Percentiles rank a stretch among this genome's conserved stretches.
These are phyloP conservation scores for Didymella lethalis DNA, from an alignment of 2,329 filamentous ascomycete species.

Conservation along the genomic window DNA sequence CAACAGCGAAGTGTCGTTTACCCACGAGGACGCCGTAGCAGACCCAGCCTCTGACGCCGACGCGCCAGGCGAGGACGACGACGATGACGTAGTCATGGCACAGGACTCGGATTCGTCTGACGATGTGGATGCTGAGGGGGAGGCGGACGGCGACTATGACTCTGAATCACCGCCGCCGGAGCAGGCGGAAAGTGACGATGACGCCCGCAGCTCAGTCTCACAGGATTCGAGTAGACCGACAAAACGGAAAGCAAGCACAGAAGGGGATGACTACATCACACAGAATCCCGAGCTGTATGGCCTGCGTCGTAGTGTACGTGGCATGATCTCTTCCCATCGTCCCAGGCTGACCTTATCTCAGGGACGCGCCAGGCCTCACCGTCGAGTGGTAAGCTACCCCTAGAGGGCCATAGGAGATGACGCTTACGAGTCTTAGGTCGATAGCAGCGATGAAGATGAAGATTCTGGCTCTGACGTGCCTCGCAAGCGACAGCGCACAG, in stretches of 20 bases:
- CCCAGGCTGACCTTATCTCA: slow-evolving; percentile 49
- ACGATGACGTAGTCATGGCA: slow-evolving; percentile 55
- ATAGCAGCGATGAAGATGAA: slow-evolving; percentile 72
- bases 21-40: slow-evolving; percentile 63
- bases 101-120: slow-evolving; percentile 57
- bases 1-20: slow-evolving; percentile 81
- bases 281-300: slow-evolving; percentile 96
- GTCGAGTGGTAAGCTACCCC: slow-evolving; percentile 63
- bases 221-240: slow-evolving; percentile 69
- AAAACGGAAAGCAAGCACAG: slow-evolving; percentile 72
- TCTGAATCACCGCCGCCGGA: slow-evolving; percentile 64
- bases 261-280: slow-evolving; percentile 85
- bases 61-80: slow-evolving; percentile 50
- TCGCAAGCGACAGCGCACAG: slow-evolving; percentile 71
- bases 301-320: slow-evolving; percentile 84
- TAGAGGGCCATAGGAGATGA: slow-evolving; percentile 18
- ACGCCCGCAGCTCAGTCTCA: slow-evolving; percentile 71
- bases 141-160: slow-evolving; percentile 75
- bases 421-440: slow-evolving; percentile 56
- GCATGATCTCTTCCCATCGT: slow-evolving; percentile 17
- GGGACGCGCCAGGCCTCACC: slow-evolving; percentile 68
- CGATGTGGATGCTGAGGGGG: slow-evolving; percentile 59
- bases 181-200: slow-evolving; percentile 59
- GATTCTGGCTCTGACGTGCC: slow-evolving; percentile 69
- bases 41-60: slow-evolving; percentile 52